These are phyloP conservation scores for Pholiota adiposa DNA, from an alignment of 1,284 basidiomycete genomes.

Conservation along the genomic window DNA sequence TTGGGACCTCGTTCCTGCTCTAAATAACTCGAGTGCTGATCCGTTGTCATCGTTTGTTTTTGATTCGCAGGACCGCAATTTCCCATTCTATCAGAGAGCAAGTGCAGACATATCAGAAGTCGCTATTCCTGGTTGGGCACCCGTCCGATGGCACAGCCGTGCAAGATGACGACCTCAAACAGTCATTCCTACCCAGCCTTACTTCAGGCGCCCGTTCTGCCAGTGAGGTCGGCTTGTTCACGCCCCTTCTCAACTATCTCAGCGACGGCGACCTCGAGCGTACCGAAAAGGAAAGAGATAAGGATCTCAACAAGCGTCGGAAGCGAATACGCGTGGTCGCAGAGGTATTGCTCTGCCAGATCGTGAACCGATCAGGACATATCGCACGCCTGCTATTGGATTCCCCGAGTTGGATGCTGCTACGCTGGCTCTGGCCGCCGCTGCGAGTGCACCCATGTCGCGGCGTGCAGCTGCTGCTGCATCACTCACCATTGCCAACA, in stretches of 20 bases:
- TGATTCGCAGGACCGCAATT: slow-evolving; percentile 80
- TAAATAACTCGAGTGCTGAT: neutral
- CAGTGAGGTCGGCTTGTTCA: slow-evolving; percentile 80
- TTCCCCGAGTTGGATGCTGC: slow-evolving; percentile 80
- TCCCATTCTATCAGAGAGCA: slow-evolving; percentile 97
- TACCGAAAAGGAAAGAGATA: slow-evolving; percentile 92
- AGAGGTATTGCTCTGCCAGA: slow-evolving; percentile 92
- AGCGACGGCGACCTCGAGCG: slow-evolving; percentile 88
- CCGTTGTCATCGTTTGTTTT: slow-evolving; percentile 15
- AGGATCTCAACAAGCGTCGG: slow-evolving; percentile 83
- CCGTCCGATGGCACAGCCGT: slow-evolving; percentile 80
- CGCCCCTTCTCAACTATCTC: slow-evolving; percentile 88
- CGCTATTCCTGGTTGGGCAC: slow-evolving; percentile 90
- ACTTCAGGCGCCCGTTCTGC: slow-evolving; percentile 71
- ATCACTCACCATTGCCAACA: slow-evolving; percentile 78
- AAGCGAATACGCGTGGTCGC: slow-evolving; percentile 88
- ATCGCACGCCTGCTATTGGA: slow-evolving; percentile 85
- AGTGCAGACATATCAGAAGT: slow-evolving; percentile 90
- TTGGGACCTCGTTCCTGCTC: neutral
- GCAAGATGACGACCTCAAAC: slow-evolving; percentile 91
- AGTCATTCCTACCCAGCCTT: slow-evolving; percentile 86
- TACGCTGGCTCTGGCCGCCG: slow-evolving; percentile 63
- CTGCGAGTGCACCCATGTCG: slow-evolving; percentile 68
- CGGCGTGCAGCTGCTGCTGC: slow-evolving; percentile 85
- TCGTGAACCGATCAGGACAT: slow-evolving; percentile 91